Percentiles rank a stretch among this genome's conserved stretches.
Evolutionary conservation across 2,329 filamentous ascomycete species (phyloP).

Genomic region (Colletotrichum kahawae): DNA sequence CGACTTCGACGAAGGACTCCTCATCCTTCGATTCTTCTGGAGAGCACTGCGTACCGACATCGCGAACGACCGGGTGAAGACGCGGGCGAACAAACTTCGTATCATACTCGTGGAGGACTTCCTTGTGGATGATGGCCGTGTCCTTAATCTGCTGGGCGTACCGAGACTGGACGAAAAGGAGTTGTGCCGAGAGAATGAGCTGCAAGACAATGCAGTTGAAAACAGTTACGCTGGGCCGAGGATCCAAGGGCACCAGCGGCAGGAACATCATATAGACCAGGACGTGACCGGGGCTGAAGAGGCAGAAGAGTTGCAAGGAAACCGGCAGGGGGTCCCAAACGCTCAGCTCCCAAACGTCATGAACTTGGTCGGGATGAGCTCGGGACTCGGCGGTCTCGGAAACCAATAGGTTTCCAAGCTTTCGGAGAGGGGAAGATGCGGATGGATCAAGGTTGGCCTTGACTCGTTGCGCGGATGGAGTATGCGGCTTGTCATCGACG

Average conservation of each 20-base stretch:
- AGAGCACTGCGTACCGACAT: conserved; percentile 81
- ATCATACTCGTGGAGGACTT: conserved; percentile 95
- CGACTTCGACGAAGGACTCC: conserved; percentile 50
- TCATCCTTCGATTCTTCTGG: conserved; percentile 46
- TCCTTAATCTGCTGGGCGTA: conserved; percentile 90
- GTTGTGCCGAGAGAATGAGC: conserved; percentile 75
- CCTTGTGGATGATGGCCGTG: conserved; percentile 80
- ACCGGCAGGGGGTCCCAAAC: conserved; percentile 94
- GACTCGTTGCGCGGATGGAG: conserved; percentile 87
- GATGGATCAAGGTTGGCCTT: conserved; percentile 84
- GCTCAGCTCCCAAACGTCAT: conserved; percentile 93
- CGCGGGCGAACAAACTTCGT: conserved; percentile 92
- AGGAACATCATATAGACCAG: conserved; percentile 88
- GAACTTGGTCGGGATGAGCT: conserved; percentile 79
- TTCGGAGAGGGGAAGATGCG: conserved; percentile 78
- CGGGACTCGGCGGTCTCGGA: conserved; percentile 78
- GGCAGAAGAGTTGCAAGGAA: conserved; percentile 80
- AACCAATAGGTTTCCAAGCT: conserved; percentile 71
- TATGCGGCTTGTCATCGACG: conserved; percentile 77
- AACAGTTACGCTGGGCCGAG: conserved; percentile 83
- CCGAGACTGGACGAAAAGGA: conserved; percentile 73
- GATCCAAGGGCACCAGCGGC: conserved; percentile 76
- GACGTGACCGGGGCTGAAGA: conserved; percentile 95
- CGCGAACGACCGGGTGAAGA: conserved; percentile 78
- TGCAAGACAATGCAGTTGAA: conserved; percentile 83